phyloP scores from a whole-genome alignment of 179 eudicot genomes.

The Spinacia oleracea region DNA sequence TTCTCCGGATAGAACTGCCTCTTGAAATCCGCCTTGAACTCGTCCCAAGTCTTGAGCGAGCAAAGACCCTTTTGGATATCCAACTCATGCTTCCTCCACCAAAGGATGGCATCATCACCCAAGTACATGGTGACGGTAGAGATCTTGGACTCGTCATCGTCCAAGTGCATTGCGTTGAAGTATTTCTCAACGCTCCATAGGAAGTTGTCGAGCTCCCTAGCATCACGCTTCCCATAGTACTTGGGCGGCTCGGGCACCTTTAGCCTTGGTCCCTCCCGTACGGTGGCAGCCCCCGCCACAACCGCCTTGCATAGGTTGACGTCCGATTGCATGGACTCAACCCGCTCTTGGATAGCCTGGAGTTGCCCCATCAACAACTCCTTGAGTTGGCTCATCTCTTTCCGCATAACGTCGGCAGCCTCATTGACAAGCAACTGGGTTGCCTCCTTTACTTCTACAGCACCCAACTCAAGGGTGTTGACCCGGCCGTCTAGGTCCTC shows the following conservation, averaged over 20 bases:
- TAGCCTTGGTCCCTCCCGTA: background rate
- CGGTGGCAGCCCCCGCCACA: background rate
- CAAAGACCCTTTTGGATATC: too few species aligned
- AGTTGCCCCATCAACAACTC: background rate
- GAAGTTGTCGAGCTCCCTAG: background rate
- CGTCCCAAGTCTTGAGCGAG: background rate
- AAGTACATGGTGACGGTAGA: conserved; percentile 1
- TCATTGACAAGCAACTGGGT: background rate
- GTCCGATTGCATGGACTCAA: background rate
- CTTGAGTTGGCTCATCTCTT: background rate
- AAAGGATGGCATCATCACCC: background rate
- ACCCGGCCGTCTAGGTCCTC: background rate
- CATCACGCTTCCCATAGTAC: too few species aligned
- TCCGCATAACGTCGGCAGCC: background rate
- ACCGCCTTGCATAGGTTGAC: background rate
- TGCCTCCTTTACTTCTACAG: background rate
- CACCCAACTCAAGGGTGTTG: background rate
- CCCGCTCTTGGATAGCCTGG: background rate
- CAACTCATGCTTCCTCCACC: background rate
- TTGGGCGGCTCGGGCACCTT: too few species aligned
- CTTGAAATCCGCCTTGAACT: conserved; percentile 12
- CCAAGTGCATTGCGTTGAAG: background rate
- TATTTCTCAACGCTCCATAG: background rate
- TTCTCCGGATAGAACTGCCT: conserved; percentile 17
- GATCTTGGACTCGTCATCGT: background rate